A percentile compares a stretch with the other conserved stretches of the same genome.
These are phyloP conservation scores for Corymbia calophylla DNA, from an alignment of 441 rosid species.

Conservation along the genomic window DNA sequence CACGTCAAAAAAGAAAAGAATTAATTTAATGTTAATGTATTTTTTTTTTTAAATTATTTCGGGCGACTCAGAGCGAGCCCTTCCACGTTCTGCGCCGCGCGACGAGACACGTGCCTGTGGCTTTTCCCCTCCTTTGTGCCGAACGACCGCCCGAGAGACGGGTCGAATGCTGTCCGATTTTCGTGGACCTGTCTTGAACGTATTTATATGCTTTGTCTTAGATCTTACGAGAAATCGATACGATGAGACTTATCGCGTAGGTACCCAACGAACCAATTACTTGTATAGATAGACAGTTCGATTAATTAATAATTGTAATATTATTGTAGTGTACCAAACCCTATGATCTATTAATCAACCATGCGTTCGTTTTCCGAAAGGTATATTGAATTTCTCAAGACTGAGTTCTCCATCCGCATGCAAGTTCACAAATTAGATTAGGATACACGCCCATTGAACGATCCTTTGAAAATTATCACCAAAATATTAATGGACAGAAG, in stretches of 20 bases:
- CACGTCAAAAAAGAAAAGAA: neutral
- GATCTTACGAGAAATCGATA: neutral
- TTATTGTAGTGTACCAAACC: too few species aligned
- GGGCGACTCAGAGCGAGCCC: neutral
- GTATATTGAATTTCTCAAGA: neutral
- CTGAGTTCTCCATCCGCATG: neutral
- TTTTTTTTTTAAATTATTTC: neutral
- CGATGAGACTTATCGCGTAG: neutral
- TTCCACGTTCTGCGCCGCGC: neutral
- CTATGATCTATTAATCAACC: too few species aligned
- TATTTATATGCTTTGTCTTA: neutral
- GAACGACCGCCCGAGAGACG: too few species aligned
- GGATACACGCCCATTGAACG: neutral
- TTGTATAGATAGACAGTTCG: neutral
- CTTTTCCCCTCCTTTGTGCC: too few species aligned
- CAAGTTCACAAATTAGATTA: neutral
- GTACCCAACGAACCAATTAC: neutral
- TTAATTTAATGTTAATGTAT: neutral
- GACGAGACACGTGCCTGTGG: neutral
- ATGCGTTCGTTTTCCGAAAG: neutral
- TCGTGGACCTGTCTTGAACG: neutral
- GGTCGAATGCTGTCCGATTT: neutral
- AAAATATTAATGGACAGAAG: too few species aligned
- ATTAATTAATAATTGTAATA: too few species aligned
- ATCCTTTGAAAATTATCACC: neutral